Percentiles rank a stretch among this genome's conserved stretches.
These are phyloP conservation scores for Camelina hispida DNA, from an alignment of 345 rosid species.

Conservation along the genomic window DNA sequence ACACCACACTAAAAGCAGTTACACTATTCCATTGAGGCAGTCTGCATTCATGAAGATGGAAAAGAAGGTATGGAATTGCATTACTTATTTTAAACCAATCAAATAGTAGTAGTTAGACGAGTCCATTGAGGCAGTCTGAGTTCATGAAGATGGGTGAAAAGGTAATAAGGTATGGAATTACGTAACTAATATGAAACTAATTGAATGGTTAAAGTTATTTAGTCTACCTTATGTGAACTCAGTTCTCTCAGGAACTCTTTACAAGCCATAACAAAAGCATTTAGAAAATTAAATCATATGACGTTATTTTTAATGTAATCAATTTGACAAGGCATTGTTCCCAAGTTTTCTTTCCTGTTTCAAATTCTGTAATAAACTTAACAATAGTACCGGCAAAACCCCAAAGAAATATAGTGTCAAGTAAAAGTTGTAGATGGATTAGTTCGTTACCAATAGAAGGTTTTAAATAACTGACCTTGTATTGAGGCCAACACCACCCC, in stretches of 20 bases:
- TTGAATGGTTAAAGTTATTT: slow-evolving; percentile 9
- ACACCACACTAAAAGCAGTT: background rate
- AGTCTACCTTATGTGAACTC: slow-evolving; percentile 22
- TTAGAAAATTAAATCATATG: background rate
- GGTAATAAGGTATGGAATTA: slow-evolving; percentile 5
- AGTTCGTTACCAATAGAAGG: slow-evolving; percentile 7
- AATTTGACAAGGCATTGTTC: background rate
- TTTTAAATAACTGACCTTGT: slow-evolving; percentile 68
- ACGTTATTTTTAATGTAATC: slow-evolving; percentile 3
- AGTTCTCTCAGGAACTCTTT: slow-evolving; percentile 11
- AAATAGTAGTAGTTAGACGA: slow-evolving; percentile 1
- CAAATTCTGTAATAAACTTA: slow-evolving; percentile 3
- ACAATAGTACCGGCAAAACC: slow-evolving; percentile 11
- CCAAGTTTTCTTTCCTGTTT: slow-evolving; percentile 1
- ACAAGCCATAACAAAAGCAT: background rate
- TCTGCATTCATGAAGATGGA: slow-evolving; percentile 4
- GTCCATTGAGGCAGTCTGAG: slow-evolving; percentile 7
- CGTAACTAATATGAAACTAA: background rate
- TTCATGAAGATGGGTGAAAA: slow-evolving; percentile 3
- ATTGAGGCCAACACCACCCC: slow-evolving; percentile 93
- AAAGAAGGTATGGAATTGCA: slow-evolving; percentile 11
- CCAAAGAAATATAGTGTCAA: slow-evolving; percentile 6
- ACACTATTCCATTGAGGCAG: background rate
- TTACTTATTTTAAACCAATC: background rate
- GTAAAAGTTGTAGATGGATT: slow-evolving; percentile 2